Evolutionary conservation across 352 stramenopile genomes (phyloP).

Genomic region (Globisporangium paroecandrum): DNA sequence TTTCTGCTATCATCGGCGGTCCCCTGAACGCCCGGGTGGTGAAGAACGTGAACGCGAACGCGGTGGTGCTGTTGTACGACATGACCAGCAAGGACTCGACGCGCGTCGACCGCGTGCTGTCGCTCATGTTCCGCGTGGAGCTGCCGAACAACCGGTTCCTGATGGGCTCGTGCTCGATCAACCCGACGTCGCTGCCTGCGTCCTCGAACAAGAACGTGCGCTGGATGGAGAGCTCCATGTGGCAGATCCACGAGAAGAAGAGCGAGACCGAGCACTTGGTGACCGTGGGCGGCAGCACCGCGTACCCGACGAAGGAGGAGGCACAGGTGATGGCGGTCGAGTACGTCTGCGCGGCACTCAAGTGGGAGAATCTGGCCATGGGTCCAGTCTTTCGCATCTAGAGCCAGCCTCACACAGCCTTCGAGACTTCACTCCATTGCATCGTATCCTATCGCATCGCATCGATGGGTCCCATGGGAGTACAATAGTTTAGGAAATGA

Average conservation of each 20-base stretch:
- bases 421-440: neutral
- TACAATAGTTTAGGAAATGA: constrained; percentile 8
- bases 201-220: constrained; percentile 60
- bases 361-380: constrained; percentile 11
- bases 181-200: constrained; percentile 44
- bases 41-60: constrained; percentile 10
- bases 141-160: constrained; percentile 49
- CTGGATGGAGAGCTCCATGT: constrained; percentile 83
- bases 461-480: neutral
- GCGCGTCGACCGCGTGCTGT: constrained; percentile 14
- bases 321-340: constrained; percentile 11
- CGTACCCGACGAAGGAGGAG: constrained; percentile 11
- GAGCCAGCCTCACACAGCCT: neutral
- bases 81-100: constrained; percentile 5
- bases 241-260: constrained; percentile 22
- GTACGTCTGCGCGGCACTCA: constrained; percentile 3
- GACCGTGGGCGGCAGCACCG: constrained; percentile 30
- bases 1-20: constrained; percentile 1
- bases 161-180: constrained; percentile 71
- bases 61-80: constrained; percentile 15
- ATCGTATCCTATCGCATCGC: too few relatives aligned
- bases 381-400: constrained; percentile 15
- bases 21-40: neutral
- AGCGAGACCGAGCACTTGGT: constrained; percentile 39
- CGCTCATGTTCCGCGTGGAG: constrained; percentile 14